These are phyloP conservation scores for Elsinoe batatas DNA, from an alignment of 2,329 filamentous ascomycete species.

Conservation along the genomic window DNA sequence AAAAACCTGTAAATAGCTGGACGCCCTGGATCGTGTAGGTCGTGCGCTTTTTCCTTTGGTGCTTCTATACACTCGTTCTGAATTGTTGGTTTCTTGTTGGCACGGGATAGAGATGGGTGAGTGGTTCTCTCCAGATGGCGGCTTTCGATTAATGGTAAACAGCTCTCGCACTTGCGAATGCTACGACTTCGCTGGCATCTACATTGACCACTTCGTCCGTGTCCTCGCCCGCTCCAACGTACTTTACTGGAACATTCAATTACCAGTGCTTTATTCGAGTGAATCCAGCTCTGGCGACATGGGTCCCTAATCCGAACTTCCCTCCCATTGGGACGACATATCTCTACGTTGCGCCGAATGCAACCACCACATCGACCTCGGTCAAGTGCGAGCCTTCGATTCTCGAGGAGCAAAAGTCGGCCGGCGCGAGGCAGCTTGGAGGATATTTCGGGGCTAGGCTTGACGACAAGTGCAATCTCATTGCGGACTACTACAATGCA, in stretches of 20 bases:
- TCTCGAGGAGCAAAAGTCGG: background rate
- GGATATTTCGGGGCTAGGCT: background rate
- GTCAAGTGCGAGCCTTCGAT: background rate
- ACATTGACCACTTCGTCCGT: background rate
- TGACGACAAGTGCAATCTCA: background rate
- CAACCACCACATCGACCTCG: constrained; percentile 1
- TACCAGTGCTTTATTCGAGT: background rate
- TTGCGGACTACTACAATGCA: background rate
- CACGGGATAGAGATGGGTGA: background rate
- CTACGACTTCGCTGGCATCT: background rate
- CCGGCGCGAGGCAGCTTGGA: background rate
- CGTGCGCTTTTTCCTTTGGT: background rate
- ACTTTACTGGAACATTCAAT: background rate
- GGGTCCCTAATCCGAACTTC: background rate
- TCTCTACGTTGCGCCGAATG: background rate
- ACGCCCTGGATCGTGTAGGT: background rate
- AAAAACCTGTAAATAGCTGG: background rate
- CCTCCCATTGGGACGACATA: background rate
- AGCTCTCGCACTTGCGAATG: background rate
- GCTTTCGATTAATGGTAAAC: background rate
- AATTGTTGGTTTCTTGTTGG: background rate
- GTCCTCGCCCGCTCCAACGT: background rate
- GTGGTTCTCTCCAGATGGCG: background rate
- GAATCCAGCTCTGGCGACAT: background rate
- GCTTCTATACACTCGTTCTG: background rate